Conservation (phyloP, 2,329 filamentous ascomycete genomes). For the Herpotrichia juniperi region DNA sequence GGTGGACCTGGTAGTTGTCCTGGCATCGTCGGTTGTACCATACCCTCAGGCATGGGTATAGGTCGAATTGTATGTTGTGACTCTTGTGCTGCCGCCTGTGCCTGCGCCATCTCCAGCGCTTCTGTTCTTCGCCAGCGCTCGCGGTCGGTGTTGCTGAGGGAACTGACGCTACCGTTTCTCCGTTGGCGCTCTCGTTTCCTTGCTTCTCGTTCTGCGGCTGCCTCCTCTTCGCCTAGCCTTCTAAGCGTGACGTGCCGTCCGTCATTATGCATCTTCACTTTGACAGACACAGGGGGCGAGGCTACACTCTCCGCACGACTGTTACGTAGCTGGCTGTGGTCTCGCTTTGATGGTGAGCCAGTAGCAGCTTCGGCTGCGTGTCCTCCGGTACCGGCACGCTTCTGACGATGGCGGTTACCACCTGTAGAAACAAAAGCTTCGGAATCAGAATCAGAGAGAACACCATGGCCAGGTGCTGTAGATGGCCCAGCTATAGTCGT, state of each 20-base stretch:
- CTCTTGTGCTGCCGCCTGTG: conserved; percentile 36
- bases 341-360: conserved; percentile 36
- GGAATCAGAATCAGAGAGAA: conserved; percentile 50
- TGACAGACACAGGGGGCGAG: conserved; percentile 67
- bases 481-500: conserved; percentile 37
- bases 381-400: conserved; percentile 29
- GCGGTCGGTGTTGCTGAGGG: conserved; percentile 41
- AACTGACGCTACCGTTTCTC: conserved; percentile 48
- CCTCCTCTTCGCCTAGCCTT: conserved; percentile 66
- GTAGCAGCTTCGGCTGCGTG: conserved; percentile 33
- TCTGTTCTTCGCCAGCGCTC: conserved; percentile 49
- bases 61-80: conserved; percentile 21
- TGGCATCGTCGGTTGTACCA: conserved; percentile 36
- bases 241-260: conserved; percentile 68
- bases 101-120: conserved; percentile 43
- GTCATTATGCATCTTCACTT: conserved; percentile 69
- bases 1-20: conserved; percentile 34
- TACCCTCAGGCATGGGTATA: conserved; percentile 26
- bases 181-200: conserved; percentile 55
- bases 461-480: conserved; percentile 33
- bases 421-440: conserved; percentile 46
- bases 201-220: conserved; percentile 63
- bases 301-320: conserved; percentile 52
- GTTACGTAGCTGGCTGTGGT: conserved; percentile 33
- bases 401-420: conserved; percentile 39